phyloP scores from a whole-genome alignment of 306 rosid genomes.

The Astragalus glycyphyllos region DNA sequence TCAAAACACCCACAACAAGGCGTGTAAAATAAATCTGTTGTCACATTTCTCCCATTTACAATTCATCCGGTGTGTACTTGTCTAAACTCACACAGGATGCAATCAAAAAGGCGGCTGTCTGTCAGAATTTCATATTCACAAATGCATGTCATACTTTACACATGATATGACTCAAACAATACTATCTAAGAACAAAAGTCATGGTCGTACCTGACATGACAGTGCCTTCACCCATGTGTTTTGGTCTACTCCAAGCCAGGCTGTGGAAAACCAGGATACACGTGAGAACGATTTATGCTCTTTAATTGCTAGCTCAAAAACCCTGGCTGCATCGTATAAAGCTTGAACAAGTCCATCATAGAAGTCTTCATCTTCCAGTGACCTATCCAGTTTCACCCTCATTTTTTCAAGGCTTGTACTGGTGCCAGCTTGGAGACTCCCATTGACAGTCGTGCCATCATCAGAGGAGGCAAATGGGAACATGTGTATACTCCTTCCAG shows the following conservation, averaged over 20 bases:
- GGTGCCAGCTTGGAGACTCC: constrained; percentile 71
- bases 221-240: constrained; percentile 85
- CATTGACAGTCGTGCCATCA: constrained; percentile 82
- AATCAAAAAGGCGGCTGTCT: constrained; percentile 40
- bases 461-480: constrained; percentile 70
- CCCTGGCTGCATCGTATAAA: constrained; percentile 89
- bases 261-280: constrained; percentile 75
- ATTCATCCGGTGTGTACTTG: background rate
- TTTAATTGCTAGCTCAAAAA: constrained; percentile 86
- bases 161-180: constrained; percentile 17
- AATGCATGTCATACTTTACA: constrained; percentile 26
- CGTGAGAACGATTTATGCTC: constrained; percentile 66
- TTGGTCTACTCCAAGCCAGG: constrained; percentile 92
- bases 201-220: constrained; percentile 78
- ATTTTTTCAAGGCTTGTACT: constrained; percentile 67
- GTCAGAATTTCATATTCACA: constrained; percentile 19
- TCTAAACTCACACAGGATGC: constrained; percentile 17
- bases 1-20: constrained; percentile 32
- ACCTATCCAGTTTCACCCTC: constrained; percentile 72
- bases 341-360: constrained; percentile 84
- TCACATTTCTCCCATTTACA: constrained; percentile 29
- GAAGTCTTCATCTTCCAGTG: constrained; percentile 68
- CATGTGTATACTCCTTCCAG: constrained; percentile 47
- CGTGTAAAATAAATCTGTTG: constrained; percentile 22
- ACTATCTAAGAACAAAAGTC: constrained; percentile 11